Evolutionary conservation across 495 filamentous ascomycete species (phyloP), one percentile per base, ranked within the genome.

Genomic region (Tetracladium setigerum): DNA sequence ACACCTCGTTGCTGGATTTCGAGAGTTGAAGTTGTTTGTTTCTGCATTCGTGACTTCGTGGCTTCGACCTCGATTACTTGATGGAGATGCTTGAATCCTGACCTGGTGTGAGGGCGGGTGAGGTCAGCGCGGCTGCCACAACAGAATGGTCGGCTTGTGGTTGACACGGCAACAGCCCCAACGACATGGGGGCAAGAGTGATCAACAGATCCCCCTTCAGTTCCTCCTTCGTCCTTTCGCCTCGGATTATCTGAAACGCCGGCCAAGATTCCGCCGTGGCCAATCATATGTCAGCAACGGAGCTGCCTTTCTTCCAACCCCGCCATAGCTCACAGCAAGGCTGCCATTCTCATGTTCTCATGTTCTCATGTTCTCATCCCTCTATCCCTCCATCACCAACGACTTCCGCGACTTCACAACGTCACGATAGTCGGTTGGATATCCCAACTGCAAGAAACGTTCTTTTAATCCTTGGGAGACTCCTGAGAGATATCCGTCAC

Each of bases 261-360:
- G 22, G 22, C 22, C 22, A 27, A 27, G 22, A 27, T 27, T 27
- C 3, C 7, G 3, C 3, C 3, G 7, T 27, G 22, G 22, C 22
- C 22, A 27, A 27, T 27, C 22, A 27, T 7, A 3, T 27, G 3
- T 7, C 22, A 27, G 22, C 22, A 7, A 27, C 7, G 22, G 22
- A 27, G 22, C 22, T 27, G 22, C 14, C 17, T 42, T 7, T 42
- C 22, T 12, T 12, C 39, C 16, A 17, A 33, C 38, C 38, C 38
- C 24, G 24, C 27, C 30, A 39, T 18, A 22, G 32, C 7, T 15
- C 24, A 44, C n/a, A 14, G 14, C 49, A 52, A 52, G 49, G 49
- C 49, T 52, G 43, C 45, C 38, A 38, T 27, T 35, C n/a, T 19
- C 45, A 39, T n/a, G n/a, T n/a, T n/a, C n/a, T n/a, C n/a, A n/a